A percentile compares a stretch with the other conserved stretches of the same genome.
phyloP scores from a whole-genome alignment of 768 basidiomycete species.

The Rhizopogon vesiculosus region DNA sequence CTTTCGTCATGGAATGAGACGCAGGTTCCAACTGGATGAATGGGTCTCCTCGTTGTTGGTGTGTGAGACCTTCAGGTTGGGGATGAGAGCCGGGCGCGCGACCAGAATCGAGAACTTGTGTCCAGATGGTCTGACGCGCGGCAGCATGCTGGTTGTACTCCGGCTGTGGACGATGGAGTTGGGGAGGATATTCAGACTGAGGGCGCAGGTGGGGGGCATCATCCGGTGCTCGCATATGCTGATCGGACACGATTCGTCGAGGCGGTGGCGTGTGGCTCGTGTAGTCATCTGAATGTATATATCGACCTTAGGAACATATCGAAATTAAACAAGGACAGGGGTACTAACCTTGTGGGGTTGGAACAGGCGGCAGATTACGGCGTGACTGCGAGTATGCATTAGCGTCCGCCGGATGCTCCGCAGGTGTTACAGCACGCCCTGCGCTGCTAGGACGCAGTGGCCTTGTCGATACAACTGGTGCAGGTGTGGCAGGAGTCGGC shows the following conservation, averaged over 20 bases:
- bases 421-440: constrained; percentile 22
- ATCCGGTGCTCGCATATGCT: constrained; percentile 50
- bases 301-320: constrained; percentile 4
- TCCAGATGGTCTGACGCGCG: constrained; percentile 78
- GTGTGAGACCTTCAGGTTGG: constrained; percentile 30
- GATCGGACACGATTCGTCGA: constrained; percentile 52
- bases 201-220: constrained; percentile 52
- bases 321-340: background rate
- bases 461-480: constrained; percentile 19
- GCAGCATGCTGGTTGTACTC: constrained; percentile 50
- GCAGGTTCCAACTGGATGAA: constrained; percentile 75
- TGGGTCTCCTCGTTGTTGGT: constrained; percentile 38
- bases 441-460: constrained; percentile 23
- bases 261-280: constrained; percentile 29
- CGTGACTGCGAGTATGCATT: constrained; percentile 46
- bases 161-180: constrained; percentile 48
- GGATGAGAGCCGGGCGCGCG: constrained; percentile 40
- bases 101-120: constrained; percentile 76
- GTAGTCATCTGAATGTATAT: constrained; percentile 36
- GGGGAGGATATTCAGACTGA: constrained; percentile 52
- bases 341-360: constrained; percentile 39
- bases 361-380: constrained; percentile 64
- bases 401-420: constrained; percentile 26
- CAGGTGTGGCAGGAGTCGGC: constrained; percentile 15
- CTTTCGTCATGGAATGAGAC: constrained; percentile 79